Percentiles rank a stretch among this genome's conserved stretches.
phyloP scores from a whole-genome alignment of 2,329 filamentous ascomycete genomes.

The Colletotrichum sp. region DNA sequence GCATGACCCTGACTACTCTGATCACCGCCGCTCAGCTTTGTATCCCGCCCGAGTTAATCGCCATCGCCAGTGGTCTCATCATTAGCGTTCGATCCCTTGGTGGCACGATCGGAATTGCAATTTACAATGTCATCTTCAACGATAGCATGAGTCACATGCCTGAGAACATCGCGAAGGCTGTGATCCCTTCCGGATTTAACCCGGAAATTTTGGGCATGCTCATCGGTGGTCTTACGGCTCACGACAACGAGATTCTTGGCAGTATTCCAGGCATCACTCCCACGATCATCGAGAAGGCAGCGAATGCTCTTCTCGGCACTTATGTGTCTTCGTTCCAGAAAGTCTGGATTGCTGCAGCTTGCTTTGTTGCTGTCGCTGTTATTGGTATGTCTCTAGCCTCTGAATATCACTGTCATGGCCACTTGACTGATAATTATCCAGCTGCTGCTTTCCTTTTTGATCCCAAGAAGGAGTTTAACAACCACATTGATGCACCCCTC shows the following conservation, averaged over 20 bases:
- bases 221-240: constrained; percentile 28
- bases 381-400: constrained; percentile 24
- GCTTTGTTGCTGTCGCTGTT: constrained; percentile 31
- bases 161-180: constrained; percentile 35
- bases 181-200: constrained; percentile 32
- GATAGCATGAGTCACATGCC: constrained; percentile 29
- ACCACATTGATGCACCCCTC: constrained; percentile 39
- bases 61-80: constrained; percentile 40
- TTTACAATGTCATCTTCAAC: constrained; percentile 37
- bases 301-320: constrained; percentile 28
- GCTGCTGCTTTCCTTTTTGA: constrained; percentile 28
- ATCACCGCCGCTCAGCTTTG: constrained; percentile 42
- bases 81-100: constrained; percentile 42
- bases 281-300: constrained; percentile 30
- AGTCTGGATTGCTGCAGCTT: constrained; percentile 35
- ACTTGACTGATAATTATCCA: background rate
- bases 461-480: constrained; percentile 39
- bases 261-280: constrained; percentile 31
- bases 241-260: constrained; percentile 29
- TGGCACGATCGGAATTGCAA: constrained; percentile 40
- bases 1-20: constrained; percentile 37
- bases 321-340: constrained; percentile 32
- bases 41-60: constrained; percentile 40
- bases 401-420: background rate
- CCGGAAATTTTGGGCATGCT: constrained; percentile 25